These are phyloP conservation scores for Aegilops umbellulata DNA, from an alignment of 176 grass and related monocot species.

Conservation along the genomic window DNA sequence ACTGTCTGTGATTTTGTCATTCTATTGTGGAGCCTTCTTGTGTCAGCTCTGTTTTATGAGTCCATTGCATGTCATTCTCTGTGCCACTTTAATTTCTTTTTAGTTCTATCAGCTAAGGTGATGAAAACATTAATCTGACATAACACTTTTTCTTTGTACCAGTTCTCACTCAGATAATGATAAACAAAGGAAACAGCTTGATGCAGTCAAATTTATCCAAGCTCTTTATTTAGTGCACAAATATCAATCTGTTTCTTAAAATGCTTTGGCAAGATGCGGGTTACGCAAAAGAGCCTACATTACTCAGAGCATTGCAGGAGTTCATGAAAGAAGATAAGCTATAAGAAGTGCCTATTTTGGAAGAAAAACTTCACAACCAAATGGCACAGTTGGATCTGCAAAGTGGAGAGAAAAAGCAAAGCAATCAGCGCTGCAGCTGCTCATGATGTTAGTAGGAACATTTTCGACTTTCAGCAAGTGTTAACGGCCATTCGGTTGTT, in stretches of 20 bases:
- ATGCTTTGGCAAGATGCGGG: conserved; percentile 35
- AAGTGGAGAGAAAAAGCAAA: conserved; percentile 33
- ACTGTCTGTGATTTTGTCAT: not conserved
- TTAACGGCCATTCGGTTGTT: not conserved
- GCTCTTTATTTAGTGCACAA: conserved; percentile 51
- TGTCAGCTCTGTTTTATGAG: conserved; percentile 12
- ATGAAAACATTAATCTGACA: conserved; percentile 9
- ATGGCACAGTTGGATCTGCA: conserved; percentile 38
- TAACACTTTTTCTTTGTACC: conserved; percentile 30
- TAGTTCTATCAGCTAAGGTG: not conserved
- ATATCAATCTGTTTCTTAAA: conserved; percentile 28
- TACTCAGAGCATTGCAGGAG: conserved; percentile 44
- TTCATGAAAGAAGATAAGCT: conserved; percentile 50
- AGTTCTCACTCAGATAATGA: conserved; percentile 59
- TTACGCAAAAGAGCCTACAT: conserved; percentile 40
- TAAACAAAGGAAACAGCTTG: conserved; percentile 46
- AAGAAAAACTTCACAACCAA: conserved; percentile 31
- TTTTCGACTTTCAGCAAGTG: conserved; percentile 6
- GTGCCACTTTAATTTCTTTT: not conserved
- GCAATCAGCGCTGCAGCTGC: not conserved
- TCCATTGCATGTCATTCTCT: not conserved
- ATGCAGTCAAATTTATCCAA: conserved; percentile 59
- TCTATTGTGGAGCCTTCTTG: not conserved
- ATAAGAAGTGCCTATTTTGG: conserved; percentile 42
- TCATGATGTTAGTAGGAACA: conserved; percentile 16